Percentiles rank a stretch among this genome's conserved stretches.
Conservation (phyloP, 805 yeast species). For the Lipomyces kockii region DNA sequence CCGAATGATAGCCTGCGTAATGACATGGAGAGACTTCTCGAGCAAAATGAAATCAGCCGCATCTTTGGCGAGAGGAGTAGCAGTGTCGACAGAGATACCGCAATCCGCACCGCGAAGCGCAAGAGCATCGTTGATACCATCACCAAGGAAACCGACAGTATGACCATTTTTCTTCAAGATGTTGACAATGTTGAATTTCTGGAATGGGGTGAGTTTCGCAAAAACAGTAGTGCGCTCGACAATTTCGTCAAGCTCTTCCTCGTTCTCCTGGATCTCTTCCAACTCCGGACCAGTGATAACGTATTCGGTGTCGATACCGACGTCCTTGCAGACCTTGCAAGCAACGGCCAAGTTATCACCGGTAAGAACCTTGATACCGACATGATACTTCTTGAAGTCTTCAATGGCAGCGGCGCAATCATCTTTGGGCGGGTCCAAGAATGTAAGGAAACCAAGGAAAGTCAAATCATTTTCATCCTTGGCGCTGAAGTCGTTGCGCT, state of each 20-base stretch:
- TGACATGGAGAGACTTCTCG: conserved; percentile 56
- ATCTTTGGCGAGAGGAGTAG: conserved; percentile 60
- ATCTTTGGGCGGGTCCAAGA: conserved; percentile 37
- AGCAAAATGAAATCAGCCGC: conserved; percentile 58
- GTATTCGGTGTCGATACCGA: conserved; percentile 32
- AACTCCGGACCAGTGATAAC: conserved; percentile 46
- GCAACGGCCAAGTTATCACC: conserved; percentile 38
- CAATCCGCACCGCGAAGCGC: conserved; percentile 59
- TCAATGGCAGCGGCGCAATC: conserved; percentile 36
- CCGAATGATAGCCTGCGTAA: conserved; percentile 56
- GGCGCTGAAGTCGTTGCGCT: conserved; percentile 28
- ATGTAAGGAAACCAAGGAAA: conserved; percentile 35
- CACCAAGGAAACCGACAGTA: conserved; percentile 60
- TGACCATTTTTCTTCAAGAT: conserved; percentile 47
- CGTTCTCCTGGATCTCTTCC: conserved; percentile 59
- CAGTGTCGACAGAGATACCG: conserved; percentile 61
- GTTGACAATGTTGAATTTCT: conserved; percentile 57
- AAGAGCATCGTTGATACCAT: conserved; percentile 61
- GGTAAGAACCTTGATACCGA: conserved; percentile 36
- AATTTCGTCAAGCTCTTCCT: conserved; percentile 84
- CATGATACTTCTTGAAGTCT: conserved; percentile 35
- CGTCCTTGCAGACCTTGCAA: conserved; percentile 37
- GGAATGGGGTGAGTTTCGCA: conserved; percentile 52
- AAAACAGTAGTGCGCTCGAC: conserved; percentile 37
- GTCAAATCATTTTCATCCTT: conserved; percentile 33